Base-by-base conservation (phyloP, 345 rosid genomes). In the Ceriops decandra region DNA sequence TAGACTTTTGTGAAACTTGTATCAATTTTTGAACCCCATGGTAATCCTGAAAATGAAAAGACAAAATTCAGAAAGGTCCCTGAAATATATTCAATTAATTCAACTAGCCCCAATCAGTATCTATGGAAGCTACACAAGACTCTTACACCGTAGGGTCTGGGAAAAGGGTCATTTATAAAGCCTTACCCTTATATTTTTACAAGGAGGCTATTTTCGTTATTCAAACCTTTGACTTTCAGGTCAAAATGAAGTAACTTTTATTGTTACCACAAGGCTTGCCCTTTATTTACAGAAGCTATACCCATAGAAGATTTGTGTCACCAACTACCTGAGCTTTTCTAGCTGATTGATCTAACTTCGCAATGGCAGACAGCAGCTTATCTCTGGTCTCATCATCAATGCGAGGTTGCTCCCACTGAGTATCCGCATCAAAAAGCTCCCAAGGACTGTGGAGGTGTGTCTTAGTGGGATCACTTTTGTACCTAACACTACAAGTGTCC, bases 371-470 rank as follows among this genome's bases (percentile, higher is more conserved):
- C 47, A 90, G 75, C 74, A 92, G 80, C 81, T 78, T 79, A 42
- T 68, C 78, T 72, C 85, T 84, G 52, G 46, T 62, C 71, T 80
- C 76, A 64, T 84, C 87, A 72, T 87, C 93, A 64, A 95, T 84
- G 70, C 66, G 83, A 63, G 88, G 97, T 64, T 85, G 93, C 72
- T 84, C 91, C 88, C 88, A 92, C 76, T 64, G 77, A 57, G 85
- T 77, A 68, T 83, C 86, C 21, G 82, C 79, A 66, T 95, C 96
- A 76, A 87, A 95, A 76, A 95, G 98, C 85, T 95, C 99, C 98
- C 99, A 95, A 4, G 99, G 99, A 79, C 99, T 92, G 84, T 95
- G 99, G 28, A 78, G 80, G 72, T 87, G 92, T 21, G 86, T 77
- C 72, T 92, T 92, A 2, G 80, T 69, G 16, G 98, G 95, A 54